Evolutionary conservation across 2,329 filamentous ascomycete species (phyloP).

Genomic region (Pleurostoma richardsiae): DNA sequence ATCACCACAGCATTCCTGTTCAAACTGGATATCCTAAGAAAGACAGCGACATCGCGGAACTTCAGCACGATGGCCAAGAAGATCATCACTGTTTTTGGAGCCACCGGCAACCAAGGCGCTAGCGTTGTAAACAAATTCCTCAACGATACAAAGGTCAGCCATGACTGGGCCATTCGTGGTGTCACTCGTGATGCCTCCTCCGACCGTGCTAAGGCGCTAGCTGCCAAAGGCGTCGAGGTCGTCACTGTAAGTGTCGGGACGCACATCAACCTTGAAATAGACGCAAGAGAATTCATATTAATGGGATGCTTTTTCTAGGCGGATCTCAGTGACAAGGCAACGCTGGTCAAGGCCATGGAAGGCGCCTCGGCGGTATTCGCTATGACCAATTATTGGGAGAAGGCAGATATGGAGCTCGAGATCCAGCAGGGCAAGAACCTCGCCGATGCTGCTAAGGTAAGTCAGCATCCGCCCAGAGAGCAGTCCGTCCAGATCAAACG

Average conservation of each 20-base stretch:
- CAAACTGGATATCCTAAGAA: too few species aligned
- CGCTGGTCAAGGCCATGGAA: conserved; percentile 29
- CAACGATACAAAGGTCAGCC: conserved; percentile 31
- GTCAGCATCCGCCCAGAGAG: too few species aligned
- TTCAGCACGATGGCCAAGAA: conserved; percentile 19
- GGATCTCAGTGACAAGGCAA: conserved; percentile 30
- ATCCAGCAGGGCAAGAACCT: conserved; percentile 34
- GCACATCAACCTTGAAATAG: too few species aligned
- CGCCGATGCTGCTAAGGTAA: conserved; percentile 21
- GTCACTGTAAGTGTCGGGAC: conserved; percentile 21
- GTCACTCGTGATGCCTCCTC: conserved; percentile 46
- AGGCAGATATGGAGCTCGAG: conserved; percentile 7
- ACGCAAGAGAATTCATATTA: not conserved
- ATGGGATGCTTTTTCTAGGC: conserved; percentile 19
- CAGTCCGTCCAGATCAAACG: too few species aligned
- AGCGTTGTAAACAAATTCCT: conserved; percentile 41
- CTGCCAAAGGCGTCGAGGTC: conserved; percentile 40
- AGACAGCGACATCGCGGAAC: too few species aligned
- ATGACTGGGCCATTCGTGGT: conserved; percentile 46
- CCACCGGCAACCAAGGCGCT: conserved; percentile 58
- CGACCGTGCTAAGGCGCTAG: conserved; percentile 36
- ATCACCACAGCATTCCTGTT: too few species aligned
- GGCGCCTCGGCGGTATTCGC: conserved; percentile 36
- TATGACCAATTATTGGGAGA: conserved; percentile 17
- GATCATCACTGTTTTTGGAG: conserved; percentile 51